phyloP scores from a whole-genome alignment of 495 filamentous ascomycete genomes.

The Trichoderma reesei region DNA sequence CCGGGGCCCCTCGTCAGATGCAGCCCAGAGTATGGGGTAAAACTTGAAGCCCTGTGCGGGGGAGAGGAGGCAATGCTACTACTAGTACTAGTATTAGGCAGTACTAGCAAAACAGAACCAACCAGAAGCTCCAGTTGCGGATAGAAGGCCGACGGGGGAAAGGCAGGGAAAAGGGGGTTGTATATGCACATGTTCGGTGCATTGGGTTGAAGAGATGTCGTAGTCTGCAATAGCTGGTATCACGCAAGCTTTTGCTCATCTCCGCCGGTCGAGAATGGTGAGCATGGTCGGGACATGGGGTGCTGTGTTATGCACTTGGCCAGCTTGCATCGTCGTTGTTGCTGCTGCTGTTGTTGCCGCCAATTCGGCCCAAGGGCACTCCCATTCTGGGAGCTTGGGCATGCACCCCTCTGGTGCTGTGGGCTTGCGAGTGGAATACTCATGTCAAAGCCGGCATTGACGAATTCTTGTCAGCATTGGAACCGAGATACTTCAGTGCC shows the following conservation, averaged over 20 bases:
- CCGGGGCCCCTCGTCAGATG: slow-evolving; percentile 1
- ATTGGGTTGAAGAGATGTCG: background rate
- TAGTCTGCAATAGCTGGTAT: too few species aligned
- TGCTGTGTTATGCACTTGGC: too few species aligned
- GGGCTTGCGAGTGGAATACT: background rate
- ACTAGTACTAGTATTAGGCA: too few species aligned
- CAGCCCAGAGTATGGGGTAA: slow-evolving; percentile 4
- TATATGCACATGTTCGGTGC: slow-evolving; percentile 1
- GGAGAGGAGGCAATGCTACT: too few species aligned
- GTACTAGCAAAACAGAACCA: background rate
- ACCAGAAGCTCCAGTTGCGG: background rate
- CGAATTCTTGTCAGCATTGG: background rate
- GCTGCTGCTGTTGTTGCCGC: too few species aligned
- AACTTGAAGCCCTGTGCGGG: background rate
- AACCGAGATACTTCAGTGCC: slow-evolving; percentile 22
- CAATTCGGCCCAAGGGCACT: too few species aligned
- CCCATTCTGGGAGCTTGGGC: too few species aligned
- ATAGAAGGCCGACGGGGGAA: background rate
- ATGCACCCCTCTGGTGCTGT: too few species aligned
- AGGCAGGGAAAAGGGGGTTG: background rate
- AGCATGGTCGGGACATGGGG: too few species aligned
- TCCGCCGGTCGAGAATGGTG: too few species aligned
- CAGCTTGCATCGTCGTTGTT: too few species aligned
- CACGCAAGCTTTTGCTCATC: background rate
- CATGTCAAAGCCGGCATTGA: background rate